These are phyloP conservation scores for Vanrija pseudolonga DNA, from an alignment of 1,284 basidiomycete species.

Conservation along the genomic window DNA sequence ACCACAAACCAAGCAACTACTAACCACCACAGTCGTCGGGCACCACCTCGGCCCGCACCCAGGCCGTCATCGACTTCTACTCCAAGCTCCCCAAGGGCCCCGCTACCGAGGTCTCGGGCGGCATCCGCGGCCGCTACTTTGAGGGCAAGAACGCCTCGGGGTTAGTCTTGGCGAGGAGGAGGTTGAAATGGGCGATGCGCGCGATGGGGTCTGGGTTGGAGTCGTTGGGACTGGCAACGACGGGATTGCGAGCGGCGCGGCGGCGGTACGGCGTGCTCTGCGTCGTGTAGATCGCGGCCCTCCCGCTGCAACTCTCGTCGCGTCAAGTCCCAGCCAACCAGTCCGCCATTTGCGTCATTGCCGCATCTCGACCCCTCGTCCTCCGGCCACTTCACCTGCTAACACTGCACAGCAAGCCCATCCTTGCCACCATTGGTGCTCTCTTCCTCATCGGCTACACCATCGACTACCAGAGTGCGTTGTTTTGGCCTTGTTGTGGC, in stretches of 20 bases:
- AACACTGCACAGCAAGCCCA: conserved; percentile 48
- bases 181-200: neutral
- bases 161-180: conserved; percentile 28
- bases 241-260: neutral
- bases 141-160: conserved; percentile 80
- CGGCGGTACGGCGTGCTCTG: neutral
- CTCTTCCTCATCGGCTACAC: conserved; percentile 83
- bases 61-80: conserved; percentile 87
- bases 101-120: conserved; percentile 58
- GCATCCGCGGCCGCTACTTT: conserved; percentile 73
- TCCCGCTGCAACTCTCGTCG: neutral
- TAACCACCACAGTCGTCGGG: conserved; percentile 59
- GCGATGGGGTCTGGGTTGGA: neutral
- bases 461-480: conserved; percentile 86
- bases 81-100: conserved; percentile 74
- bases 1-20: neutral
- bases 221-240: neutral
- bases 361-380: conserved; percentile 20
- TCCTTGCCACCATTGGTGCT: conserved; percentile 61
- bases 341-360: neutral
- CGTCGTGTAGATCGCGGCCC: neutral
- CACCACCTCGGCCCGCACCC: conserved; percentile 67
- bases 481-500: neutral
- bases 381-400: conserved; percentile 17
- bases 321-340: neutral